Conservation (phyloP, 257 asterid species). For the Lantana camara region DNA sequence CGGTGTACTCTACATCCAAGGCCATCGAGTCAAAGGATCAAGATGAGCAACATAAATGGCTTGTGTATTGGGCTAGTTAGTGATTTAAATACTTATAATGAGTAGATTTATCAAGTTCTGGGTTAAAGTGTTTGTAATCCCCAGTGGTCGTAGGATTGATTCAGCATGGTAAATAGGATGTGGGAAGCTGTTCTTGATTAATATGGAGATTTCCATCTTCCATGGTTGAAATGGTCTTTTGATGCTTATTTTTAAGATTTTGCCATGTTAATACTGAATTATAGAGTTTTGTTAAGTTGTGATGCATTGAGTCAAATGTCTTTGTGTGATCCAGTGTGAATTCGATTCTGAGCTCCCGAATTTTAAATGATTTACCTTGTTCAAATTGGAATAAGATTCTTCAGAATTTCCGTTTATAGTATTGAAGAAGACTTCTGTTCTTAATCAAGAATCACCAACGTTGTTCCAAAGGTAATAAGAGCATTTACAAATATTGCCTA, state of each 20-base stretch:
- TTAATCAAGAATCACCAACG: not conserved
- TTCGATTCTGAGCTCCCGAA: not conserved
- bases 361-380: slow-evolving; percentile 10
- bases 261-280: too few relatives aligned
- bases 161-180: not conserved
- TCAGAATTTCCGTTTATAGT: slow-evolving; percentile 4
- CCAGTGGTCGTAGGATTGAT: not conserved
- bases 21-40: slow-evolving; percentile 79
- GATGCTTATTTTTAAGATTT: not conserved
- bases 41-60: slow-evolving; percentile 84
- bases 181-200: slow-evolving; percentile 17
- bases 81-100: not conserved
- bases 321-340: not conserved
- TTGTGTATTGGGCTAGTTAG: slow-evolving; percentile 96
- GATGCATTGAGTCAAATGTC: slow-evolving; percentile 15
- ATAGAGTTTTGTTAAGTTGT: not conserved
- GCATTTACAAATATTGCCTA: slow-evolving; percentile 1
- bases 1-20: slow-evolving; percentile 93
- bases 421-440: slow-evolving; percentile 1
- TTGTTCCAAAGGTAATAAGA: slow-evolving; percentile 1
- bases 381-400: slow-evolving; percentile 1
- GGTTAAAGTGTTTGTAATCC: not conserved
- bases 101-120: not conserved
- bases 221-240: not conserved
- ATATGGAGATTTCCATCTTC: slow-evolving; percentile 6